Conservation (phyloP, 2,329 filamentous ascomycete genomes). For the Claviceps sp. region DNA sequence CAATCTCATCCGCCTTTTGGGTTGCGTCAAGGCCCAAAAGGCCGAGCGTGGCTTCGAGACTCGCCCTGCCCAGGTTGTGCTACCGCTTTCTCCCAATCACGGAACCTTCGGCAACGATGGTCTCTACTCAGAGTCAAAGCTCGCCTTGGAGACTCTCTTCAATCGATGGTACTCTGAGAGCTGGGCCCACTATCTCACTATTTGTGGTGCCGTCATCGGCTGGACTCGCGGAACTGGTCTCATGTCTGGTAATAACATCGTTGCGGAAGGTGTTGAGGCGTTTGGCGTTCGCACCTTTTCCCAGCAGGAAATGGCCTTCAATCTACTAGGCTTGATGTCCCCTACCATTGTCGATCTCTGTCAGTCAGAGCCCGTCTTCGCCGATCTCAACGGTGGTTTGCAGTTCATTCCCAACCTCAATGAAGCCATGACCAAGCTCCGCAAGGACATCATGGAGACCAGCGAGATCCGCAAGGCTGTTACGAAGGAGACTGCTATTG, state of each 20-base stretch:
- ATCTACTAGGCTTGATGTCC: conserved; percentile 89
- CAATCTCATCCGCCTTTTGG: conserved; percentile 83
- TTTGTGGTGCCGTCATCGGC: conserved; percentile 95
- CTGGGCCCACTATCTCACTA: conserved; percentile 95
- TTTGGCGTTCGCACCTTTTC: conserved; percentile 97
- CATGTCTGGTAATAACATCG: conserved; percentile 96
- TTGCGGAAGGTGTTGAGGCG: conserved; percentile 91
- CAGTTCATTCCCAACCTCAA: conserved; percentile 97
- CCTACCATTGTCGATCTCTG: conserved; percentile 89
- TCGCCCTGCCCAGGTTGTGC: conserved; percentile 87
- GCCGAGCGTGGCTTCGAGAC: conserved; percentile 79
- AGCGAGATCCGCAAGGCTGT: conserved; percentile 89
- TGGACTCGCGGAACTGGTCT: conserved; percentile 98
- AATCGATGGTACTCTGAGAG: conserved; percentile 96
- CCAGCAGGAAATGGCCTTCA: conserved; percentile 99
- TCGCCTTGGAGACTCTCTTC: conserved; percentile 92
- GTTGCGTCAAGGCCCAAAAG: conserved; percentile 85
- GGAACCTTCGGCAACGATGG: conserved; percentile 97
- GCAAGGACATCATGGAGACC: conserved; percentile 88
- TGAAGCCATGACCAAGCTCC: conserved; percentile 80
- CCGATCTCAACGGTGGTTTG: conserved; percentile 91
- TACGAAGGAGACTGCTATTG: conserved; percentile 86
- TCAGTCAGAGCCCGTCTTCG: conserved; percentile 89
- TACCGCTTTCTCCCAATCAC: conserved; percentile 94
- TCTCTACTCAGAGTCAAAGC: conserved; percentile 96